Base-by-base conservation (phyloP, 2,329 filamentous ascomycete genomes). In the Aspergillus eucalypticola region DNA sequence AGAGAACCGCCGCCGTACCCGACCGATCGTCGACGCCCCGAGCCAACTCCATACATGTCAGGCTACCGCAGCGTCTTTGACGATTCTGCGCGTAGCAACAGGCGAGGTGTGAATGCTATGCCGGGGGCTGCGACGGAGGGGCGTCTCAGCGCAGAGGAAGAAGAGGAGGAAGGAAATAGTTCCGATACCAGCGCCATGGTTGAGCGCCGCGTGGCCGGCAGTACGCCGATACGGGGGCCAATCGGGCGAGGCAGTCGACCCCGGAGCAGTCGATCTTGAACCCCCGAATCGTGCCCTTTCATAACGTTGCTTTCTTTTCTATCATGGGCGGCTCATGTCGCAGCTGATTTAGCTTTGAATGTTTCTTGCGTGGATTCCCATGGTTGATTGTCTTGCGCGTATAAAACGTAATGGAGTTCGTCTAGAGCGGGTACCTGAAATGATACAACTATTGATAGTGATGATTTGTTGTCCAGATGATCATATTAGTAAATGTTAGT, bases 1-100 rank as follows among this genome's bases (percentile, higher is more conserved):
- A 46, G 68, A 35, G 74, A 75, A 25, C 73, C 69, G 52, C 58
- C 66, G 23, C 69, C 69, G 10, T 73, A 75, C 32, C 70, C 73
- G 17, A 57, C 67, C 4, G 76, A 78, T 64, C 67, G 72, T 49
- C 68, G 73, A 23, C 70, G 60, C 53, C 41, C 59, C 23, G 61
- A 48, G 19, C 55, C 64, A 65, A 46, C 62, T 19, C 60, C 69
- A 15, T 71, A 71, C 54, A 65, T 67, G 59, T 60, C 67, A 5
- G 61, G 64, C 48, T 66, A 67, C 54, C 66, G 61, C 55, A 64
- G 69, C 29, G 41, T 60, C 44, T 59, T 62, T 15, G 61, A 67
- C 15, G 64, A 66, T 6, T 66, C 66, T 10, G 64, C 60, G 23
- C 59, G 60, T 1, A 60, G 58, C 54, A 62, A 62, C 51, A 38